Evolutionary conservation across 2,329 filamentous ascomycete genomes (phyloP).

Genomic region (Fusarium sororula): DNA sequence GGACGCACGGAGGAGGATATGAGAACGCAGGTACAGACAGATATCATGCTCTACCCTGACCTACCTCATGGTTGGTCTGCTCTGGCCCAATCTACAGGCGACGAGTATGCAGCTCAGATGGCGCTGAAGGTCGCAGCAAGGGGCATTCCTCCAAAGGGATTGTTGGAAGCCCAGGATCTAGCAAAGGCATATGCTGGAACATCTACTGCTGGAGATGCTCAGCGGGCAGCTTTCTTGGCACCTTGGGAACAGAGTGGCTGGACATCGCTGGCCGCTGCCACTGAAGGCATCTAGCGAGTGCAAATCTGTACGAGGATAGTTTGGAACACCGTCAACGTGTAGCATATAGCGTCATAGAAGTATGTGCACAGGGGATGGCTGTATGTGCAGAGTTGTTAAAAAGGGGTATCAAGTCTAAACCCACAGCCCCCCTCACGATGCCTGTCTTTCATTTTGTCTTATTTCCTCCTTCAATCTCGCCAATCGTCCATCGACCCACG

Average conservation of each 20-base stretch:
- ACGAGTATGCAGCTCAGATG: conserved; percentile 73
- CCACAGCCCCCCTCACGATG: not conserved
- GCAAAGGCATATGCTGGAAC: conserved; percentile 79
- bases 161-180: conserved; percentile 74
- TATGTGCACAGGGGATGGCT: not conserved
- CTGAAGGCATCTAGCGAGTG: conserved; percentile 33
- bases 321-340: conserved; percentile 3
- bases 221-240: conserved; percentile 79
- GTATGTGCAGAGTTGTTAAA: not conserved
- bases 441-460: conserved; percentile 45
- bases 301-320: not conserved
- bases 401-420: conserved; percentile 32
- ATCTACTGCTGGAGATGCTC: conserved; percentile 75
- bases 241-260: conserved; percentile 79
- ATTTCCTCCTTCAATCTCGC: conserved; percentile 71
- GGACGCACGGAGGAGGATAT: conserved; percentile 59
- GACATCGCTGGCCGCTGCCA: conserved; percentile 59
- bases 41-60: conserved; percentile 83
- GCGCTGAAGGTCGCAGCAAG: conserved; percentile 81
- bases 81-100: conserved; percentile 68
- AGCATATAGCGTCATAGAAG: not conserved
- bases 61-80: conserved; percentile 84
- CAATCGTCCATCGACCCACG: conserved; percentile 79
- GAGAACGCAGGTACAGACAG: conserved; percentile 73
- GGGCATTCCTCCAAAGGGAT: conserved; percentile 76